Evolutionary conservation across 768 basidiomycete species (phyloP), one percentile per base, ranked within the genome.

Genomic region (Russula vinacea): DNA sequence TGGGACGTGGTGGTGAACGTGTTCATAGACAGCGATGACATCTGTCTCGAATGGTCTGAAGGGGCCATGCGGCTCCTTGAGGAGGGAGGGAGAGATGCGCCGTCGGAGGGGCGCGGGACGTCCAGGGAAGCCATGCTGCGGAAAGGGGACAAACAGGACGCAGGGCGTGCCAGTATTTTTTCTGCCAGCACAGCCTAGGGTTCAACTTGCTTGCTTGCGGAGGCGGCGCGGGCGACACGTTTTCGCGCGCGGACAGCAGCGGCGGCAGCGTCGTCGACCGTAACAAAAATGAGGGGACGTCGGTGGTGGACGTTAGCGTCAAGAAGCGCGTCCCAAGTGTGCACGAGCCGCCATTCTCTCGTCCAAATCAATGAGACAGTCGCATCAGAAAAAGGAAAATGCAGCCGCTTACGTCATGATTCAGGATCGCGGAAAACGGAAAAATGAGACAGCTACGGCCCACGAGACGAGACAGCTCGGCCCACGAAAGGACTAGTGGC

Each of bases 21-120:
- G 33, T 68, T 70, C 37, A 70, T 62, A 5, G 74, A 75, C 22
- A 75, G 60, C 35, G 71, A 71, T 49, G 73, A 74, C 56, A 72
- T 66, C 37, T 71, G 70, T 52, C 70, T 70, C 37, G 68, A 60
- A 61, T 71, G 71, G 5, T 61, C 61, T 4, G 68, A 60, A 61
- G 70, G 71, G 5, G 62, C 61, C 8, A 37, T 55, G 56, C 54
- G 66, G 37, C 39, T 59, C 32, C 22, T 45, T 13, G 53, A 55
- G 4, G 59, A 39, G 1, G 44, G 33, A 14, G 57, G 49, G 9
- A 51, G 59, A 19, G 56, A 57, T 5, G 45, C 24, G 26, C 17
- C 53, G 17, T 61, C 64, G 5, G n/a, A 35, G 32, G 53, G 60
- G 13, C 45, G 62, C 16, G 47, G 44, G 32, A 53, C 35, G n/a